Evolutionary conservation across 352 stramenopile species (phyloP), one percentile per base, ranked within the genome.

Genomic region (Globisporangium cystogenes): DNA sequence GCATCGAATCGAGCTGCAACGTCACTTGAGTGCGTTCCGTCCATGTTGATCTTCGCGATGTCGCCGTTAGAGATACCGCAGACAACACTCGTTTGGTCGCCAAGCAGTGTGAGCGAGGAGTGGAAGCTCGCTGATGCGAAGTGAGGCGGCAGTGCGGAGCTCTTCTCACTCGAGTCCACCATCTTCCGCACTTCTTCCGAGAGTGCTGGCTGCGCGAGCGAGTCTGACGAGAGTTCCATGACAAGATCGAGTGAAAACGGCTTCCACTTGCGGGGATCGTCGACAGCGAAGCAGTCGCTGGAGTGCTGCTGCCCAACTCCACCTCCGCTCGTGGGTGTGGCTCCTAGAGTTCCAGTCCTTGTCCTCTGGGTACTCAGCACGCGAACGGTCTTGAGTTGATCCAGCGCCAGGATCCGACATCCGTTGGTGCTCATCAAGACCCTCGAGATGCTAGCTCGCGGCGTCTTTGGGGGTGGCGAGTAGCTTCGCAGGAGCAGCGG

Each of bases 1-100:
- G 31, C 63, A 27, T 81, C 65, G 41, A 76, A 79, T 27, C 29
- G 35, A 21, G 74, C 74, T 26, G 67, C 61, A 37, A 68, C 53
- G 14, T 27, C 51, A 4, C 24, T 33, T 14, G 23, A 42, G 15
- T 31, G 40, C 10, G 46, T 20, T 29, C 23, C 12, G 7, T 7
- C 26, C 14, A 65, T 49, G 53, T 75, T 78, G 21, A 58, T 42
- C 56, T 78, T 78, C 4, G 75, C 1, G 29, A 78, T 58, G 24
- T 73, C 66, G 15, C 69, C 69, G 10, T 35, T 62, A 0, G 66
- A 67, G 36, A 56, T 26, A 11, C 69, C 66, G 23, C 60, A 75
- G 33, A 78, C 8, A 7, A 73, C 39, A 26, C 53, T 68, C 12
- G 23, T 29, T 41, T 57, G 53, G 3, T 48, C 43, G 1, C 68